Base-by-base conservation (phyloP, 2,329 filamentous ascomycete genomes). In the Dothideomycetidae sp. region DNA sequence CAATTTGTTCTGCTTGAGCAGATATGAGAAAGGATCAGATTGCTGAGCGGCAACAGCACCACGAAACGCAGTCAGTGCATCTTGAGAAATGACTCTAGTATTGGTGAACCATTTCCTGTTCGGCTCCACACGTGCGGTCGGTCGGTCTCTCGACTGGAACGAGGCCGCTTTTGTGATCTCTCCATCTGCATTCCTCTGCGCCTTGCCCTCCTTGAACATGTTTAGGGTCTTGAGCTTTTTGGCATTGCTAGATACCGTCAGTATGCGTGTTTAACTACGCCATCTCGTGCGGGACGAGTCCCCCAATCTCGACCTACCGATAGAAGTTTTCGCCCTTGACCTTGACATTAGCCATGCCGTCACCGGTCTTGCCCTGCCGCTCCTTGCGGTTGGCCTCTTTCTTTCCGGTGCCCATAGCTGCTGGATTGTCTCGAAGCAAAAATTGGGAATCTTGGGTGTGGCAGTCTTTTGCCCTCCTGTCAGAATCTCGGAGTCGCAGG, bases 321-420 rank as follows among this genome's bases (percentile, higher is more conserved):
- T 96, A 96, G 66, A 96, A 98, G 68, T 96, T 96, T 70, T 96
- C 88, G 63, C 90, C 90, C 66, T 98, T 98, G 51, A 76, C 70
- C 53, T 78, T 83, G 54, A 96, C 82, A 64, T 96, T 96, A 52
- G 65, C 76, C 74, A 93, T 84, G 58, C 84, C 84, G 74, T 90
- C 80, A 48, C 73, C 73, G 34, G 72, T 73, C 65, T 86, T 88
- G 50, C 83, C 84, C 71, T 94, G 77, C 59, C 85, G 81, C 66
- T 71, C 71, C 58, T 81, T 80, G 63, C 88, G 78, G 58, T 67
- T 72, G 46, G 75, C 76, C 64, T 96, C 88, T 63, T 94, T 94
- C 71, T 96, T 96, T 53, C 75, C 78, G 52, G 77, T 80, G 62
- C 85, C 85, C 85, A 93, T 93, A 29, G 43, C 66, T 14, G 14